These are phyloP conservation scores for Suillus ampliporus DNA, from an alignment of 768 basidiomycete species.

Conservation along the genomic window DNA sequence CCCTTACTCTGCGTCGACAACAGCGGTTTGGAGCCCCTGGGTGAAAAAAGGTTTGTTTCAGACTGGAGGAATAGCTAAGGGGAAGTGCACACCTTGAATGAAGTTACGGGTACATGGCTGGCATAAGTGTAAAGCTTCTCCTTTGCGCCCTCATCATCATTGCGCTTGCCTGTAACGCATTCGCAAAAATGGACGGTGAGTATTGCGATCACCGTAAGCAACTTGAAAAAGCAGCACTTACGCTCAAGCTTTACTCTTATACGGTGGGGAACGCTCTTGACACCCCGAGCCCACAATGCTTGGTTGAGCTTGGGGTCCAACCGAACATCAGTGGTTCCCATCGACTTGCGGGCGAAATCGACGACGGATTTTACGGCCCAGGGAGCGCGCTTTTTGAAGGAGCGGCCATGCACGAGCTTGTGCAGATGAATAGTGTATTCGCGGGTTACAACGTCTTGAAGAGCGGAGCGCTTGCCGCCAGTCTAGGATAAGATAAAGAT, in stretches of 20 bases:
- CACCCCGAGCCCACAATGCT: constrained; percentile 90
- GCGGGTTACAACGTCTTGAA: constrained; percentile 96
- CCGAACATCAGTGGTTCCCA: constrained; percentile 95
- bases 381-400: constrained; percentile 98
- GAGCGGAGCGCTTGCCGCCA: constrained; percentile 92
- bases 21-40: constrained; percentile 84
- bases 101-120: constrained; percentile 72
- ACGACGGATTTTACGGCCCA: constrained; percentile 95
- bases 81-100: constrained; percentile 77
- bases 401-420: constrained; percentile 90
- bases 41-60: constrained; percentile 18
- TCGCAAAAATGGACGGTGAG: constrained; percentile 11
- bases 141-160: constrained; percentile 98
- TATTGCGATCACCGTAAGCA: background rate
- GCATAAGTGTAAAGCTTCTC: constrained; percentile 97
- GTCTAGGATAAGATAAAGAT: constrained; percentile 44
- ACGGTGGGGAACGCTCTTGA: constrained; percentile 93
- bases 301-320: constrained; percentile 97
- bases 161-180: constrained; percentile 79
- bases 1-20: constrained; percentile 79
- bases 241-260: constrained; percentile 94
- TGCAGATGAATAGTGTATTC: constrained; percentile 99
- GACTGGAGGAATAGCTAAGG: background rate
- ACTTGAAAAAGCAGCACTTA: constrained; percentile 46
- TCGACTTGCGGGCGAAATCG: constrained; percentile 89